phyloP scores from a whole-genome alignment of 495 filamentous ascomycete genomes.

The Aspergillus egyptiacus region DNA sequence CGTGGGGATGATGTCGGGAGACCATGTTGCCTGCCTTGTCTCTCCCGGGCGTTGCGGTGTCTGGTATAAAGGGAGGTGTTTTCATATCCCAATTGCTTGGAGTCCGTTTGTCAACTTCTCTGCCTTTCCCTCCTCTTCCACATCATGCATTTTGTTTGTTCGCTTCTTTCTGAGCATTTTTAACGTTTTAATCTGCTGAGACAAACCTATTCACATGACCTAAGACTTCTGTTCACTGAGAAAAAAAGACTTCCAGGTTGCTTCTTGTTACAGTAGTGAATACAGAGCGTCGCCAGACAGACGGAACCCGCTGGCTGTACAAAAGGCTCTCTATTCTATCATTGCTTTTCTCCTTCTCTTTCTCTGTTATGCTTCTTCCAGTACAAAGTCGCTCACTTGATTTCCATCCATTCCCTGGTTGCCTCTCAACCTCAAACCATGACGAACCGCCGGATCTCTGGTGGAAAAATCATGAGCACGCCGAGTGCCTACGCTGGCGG shows the following conservation, averaged over 20 bases:
- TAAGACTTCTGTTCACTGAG: background rate
- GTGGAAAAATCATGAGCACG: background rate
- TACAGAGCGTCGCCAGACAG: background rate
- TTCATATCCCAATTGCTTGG: background rate
- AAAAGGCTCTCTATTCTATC: background rate
- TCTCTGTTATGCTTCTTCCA: background rate
- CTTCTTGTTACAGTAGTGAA: background rate
- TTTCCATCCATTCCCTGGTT: background rate
- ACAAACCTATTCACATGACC: background rate
- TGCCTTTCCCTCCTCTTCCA: background rate
- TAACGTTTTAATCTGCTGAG: background rate
- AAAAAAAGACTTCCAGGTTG: background rate
- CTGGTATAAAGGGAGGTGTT: background rate
- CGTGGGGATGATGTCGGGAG: too few relatives aligned
- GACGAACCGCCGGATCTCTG: background rate
- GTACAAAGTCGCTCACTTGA: background rate
- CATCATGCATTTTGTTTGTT: background rate
- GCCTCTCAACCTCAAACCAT: background rate
- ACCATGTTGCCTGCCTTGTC: too few relatives aligned
- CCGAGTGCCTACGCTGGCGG: constrained; percentile 25
- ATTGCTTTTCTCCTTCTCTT: background rate
- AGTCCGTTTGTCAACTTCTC: background rate
- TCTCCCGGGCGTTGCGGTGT: background rate
- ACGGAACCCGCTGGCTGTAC: background rate
- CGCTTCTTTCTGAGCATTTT: background rate